Percentiles rank a stretch among this genome's conserved stretches.
phyloP scores from a whole-genome alignment of 2,329 filamentous ascomycete genomes.

The Fusarium chlamydosporum region DNA sequence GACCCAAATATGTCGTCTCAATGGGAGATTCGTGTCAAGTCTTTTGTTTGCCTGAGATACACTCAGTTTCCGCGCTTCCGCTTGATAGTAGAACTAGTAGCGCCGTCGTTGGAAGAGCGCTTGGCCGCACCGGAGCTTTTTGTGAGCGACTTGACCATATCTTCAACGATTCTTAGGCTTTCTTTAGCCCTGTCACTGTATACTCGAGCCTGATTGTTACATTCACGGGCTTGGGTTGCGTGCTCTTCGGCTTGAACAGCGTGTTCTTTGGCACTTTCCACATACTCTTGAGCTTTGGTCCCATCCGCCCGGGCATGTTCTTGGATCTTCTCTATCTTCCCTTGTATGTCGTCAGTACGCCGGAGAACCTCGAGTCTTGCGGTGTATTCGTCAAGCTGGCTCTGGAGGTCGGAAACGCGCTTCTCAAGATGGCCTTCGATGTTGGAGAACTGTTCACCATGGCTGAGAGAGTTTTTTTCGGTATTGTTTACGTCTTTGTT shows the following conservation, averaged over 20 bases:
- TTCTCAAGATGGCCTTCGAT: neutral
- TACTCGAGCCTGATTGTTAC: neutral
- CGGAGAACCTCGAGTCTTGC: neutral
- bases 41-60: too few relatives aligned
- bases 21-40: too few relatives aligned
- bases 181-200: too few relatives aligned
- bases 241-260: neutral
- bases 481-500: neutral
- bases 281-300: neutral
- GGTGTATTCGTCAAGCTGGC: neutral
- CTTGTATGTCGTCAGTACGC: neutral
- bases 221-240: neutral
- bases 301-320: neutral
- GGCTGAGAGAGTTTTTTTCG: too few relatives aligned
- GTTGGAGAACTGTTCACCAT: neutral
- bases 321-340: neutral
- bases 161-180: neutral
- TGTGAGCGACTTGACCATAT: neutral
- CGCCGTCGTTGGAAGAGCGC: accelerated
- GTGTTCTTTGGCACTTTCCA: neutral
- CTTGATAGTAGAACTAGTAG: neutral
- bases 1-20: too few relatives aligned
- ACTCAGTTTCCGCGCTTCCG: neutral
- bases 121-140: neutral
- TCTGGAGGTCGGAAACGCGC: neutral